Base-by-base conservation (phyloP, 1,284 basidiomycete genomes). In the Moesziomyces sp. region DNA sequence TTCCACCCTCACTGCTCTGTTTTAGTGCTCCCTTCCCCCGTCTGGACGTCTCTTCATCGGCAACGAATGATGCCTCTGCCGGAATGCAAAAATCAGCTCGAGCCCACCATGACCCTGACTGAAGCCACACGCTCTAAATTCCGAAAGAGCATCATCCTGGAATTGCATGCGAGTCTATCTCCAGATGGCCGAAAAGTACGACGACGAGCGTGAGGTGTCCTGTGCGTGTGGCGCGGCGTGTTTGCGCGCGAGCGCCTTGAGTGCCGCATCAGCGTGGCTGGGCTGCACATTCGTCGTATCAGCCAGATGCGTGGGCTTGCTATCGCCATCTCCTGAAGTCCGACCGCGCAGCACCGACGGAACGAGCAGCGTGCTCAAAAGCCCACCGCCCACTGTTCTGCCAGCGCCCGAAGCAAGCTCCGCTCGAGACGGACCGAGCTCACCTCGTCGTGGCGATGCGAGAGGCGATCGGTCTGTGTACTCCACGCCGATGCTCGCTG, bases 131-230 rank as follows among this genome's bases (percentile, higher is more conserved):
- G 30, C 4, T 30, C 8, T 11, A 30, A 2, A 1, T 30, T 30
- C 2, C 10, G 0, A 30, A 30, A 1, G 30, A 14, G 35, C 13
- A 40, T 40, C 38, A 40, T n/a, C 0, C 16, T 38, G 38, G 38
- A 40, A 40, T 18, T 18, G 38, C 18, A 18, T 21, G 43, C 43
- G 13, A 23, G 13, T 21, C 44, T 24, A 67, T 2, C 64, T 44
- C 64, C 64, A 67, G 21, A 67, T 67, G 10, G 64, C 52, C 4
- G 49, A 49, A 44, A 67, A 67, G 46, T 67, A 67, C 40, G 61
- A 64, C 26, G 42, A 23, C 1, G 26, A n/a, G 18, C 23, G 43
- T 1, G 43, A 14, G n/a, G 10, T 13, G 30, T 34, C 30, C 5
- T 34, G 30, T 13, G 30, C 30, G 30, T 9, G 30, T 1, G 30